Base-by-base conservation (phyloP, 2,329 filamentous ascomycete genomes). In the Leptographium lundbergii region DNA sequence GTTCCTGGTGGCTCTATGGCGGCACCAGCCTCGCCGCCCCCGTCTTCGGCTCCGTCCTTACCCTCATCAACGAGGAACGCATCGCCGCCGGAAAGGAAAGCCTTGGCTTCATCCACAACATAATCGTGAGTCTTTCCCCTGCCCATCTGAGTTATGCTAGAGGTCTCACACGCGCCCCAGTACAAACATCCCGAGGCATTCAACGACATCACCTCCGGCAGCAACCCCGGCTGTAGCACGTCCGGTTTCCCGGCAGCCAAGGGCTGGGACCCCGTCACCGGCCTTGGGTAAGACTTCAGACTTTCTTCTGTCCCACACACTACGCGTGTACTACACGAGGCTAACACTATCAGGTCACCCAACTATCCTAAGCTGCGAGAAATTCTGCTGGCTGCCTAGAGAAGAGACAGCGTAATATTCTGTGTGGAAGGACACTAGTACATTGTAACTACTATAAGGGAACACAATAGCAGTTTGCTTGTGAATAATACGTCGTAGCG, bases 21-120 rank as follows among this genome's bases (percentile, higher is more conserved):
- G 80, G 81, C 6, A 80, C 76, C 4, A 77, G 74, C 19, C 79
- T 81, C 25, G 77, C 82, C 1, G 69, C 79, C 0, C 86, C 86
- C 0, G 71, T 81, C 0, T 79, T 81, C 17, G 78, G 80, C 0
- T 79, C 75, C 10, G 73, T 87, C 56, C 71, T 87, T 45, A 73
- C 79, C 1, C 74, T 87, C 4, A 71, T 87, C 57, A 87, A 87
- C 63, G 82, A 86, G 63, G 80, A 79, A 0, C 71, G 81, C 39
- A 68, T 85, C 14, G 69, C 74, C 0, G 71, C 69, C 6, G 77
- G 77, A 4, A 75, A 78, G 65, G 63, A 61, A 10, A 66, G 70
- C 1, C 61, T 75, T 1, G 69, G 70, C 3, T 71, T 70, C 53
- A 61, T 72, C 53, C 70, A 70, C 57, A 69, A 68, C 4, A 59